Conservation (phyloP, 345 rosid genomes). For the Corchorus olitorius region DNA sequence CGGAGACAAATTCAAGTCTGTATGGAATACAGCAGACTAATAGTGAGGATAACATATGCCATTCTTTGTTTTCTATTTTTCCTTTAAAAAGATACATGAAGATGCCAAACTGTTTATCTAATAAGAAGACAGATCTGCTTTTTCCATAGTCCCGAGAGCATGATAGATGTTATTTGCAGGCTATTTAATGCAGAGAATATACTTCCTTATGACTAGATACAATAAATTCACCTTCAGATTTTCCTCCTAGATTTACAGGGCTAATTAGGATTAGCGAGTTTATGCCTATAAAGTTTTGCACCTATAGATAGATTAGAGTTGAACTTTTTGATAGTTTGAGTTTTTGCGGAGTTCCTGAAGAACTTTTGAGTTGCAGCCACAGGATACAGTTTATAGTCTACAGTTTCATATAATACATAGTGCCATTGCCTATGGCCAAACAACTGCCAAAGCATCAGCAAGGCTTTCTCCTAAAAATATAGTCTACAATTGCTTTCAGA, state of each 20-base stretch:
- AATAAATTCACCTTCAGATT: background rate
- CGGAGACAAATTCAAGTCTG: conserved; percentile 62
- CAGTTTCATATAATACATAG: background rate
- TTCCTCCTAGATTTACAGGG: background rate
- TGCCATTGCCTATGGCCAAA: background rate
- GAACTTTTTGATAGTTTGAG: background rate
- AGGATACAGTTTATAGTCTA: background rate
- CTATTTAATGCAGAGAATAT: background rate
- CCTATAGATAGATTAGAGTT: background rate
- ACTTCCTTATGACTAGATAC: background rate
- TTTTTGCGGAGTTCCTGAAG: background rate
- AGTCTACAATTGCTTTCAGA: background rate
- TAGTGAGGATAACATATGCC: conserved; percentile 7
- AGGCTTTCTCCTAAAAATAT: background rate
- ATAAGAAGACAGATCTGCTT: background rate
- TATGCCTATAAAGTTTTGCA: background rate
- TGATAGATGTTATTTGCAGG: background rate
- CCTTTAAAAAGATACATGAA: background rate
- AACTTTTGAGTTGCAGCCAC: background rate
- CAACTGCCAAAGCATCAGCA: background rate
- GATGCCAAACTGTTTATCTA: background rate
- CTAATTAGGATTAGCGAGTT: background rate
- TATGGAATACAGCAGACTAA: conserved; percentile 21
- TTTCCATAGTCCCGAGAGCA: background rate
- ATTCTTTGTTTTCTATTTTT: background rate